A percentile compares a stretch with the other conserved stretches of the same genome.
These are phyloP conservation scores for Trametes cubensis DNA, from an alignment of 768 basidiomycete species.

Conservation along the genomic window DNA sequence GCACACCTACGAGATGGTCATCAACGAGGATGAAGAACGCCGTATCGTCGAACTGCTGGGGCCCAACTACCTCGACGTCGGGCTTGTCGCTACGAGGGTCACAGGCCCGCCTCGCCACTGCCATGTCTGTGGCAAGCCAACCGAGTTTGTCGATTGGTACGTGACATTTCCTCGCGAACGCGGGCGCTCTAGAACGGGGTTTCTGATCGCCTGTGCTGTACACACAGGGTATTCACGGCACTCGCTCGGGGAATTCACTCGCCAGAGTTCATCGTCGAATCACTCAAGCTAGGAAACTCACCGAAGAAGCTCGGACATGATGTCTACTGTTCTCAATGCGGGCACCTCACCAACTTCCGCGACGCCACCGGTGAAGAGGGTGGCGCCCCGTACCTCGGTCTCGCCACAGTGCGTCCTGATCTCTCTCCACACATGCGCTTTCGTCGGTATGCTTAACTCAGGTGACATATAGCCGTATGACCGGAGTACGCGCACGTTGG, in stretches of 20 bases:
- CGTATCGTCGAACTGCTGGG: slow-evolving; percentile 16
- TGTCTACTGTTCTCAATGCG: slow-evolving; percentile 25
- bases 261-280: slow-evolving; percentile 20
- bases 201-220: no score
- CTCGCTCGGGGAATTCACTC: slow-evolving; percentile 21
- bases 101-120: slow-evolving; percentile 11
- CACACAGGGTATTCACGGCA: slow-evolving; percentile 20
- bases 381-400: slow-evolving; percentile 6
- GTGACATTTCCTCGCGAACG: background rate
- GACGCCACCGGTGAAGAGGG: slow-evolving; percentile 10
- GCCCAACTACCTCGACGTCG: slow-evolving; percentile 9
- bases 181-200: background rate
- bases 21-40: slow-evolving; percentile 12
- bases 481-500: slow-evolving; percentile 10
- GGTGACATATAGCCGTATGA: slow-evolving; percentile 5
- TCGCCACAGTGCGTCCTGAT: slow-evolving; percentile 8
- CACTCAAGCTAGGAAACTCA: slow-evolving; percentile 9
- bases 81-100: slow-evolving; percentile 1
- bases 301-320: slow-evolving; percentile 22
- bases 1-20: background rate
- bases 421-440: background rate
- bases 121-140: slow-evolving; percentile 20
- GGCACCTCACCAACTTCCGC: slow-evolving; percentile 12
- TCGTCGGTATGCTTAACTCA: background rate
- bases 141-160: slow-evolving; percentile 10